A percentile compares a stretch with the other conserved stretches of the same genome.
Conservation (phyloP, 1,284 basidiomycete genomes). For the Phylloporus gajari region DNA sequence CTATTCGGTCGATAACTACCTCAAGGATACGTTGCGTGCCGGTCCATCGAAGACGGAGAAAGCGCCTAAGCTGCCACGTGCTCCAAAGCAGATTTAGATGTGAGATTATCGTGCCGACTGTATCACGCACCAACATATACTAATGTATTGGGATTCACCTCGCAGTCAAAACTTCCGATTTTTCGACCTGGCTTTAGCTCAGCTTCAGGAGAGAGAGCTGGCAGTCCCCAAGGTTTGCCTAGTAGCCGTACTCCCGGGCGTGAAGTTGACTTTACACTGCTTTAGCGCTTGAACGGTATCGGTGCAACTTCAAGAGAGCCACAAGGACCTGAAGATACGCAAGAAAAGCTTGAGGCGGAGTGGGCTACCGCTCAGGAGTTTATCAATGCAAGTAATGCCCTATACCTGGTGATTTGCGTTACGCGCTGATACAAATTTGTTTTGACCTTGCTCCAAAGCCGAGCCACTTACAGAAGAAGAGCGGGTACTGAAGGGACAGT, state of each 20-base stretch:
- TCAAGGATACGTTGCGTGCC: slow-evolving; percentile 90
- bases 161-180: slow-evolving; percentile 96
- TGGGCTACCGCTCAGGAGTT: slow-evolving; percentile 84
- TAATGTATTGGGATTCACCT: slow-evolving; percentile 2
- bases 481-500: slow-evolving; percentile 79
- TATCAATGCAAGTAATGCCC: slow-evolving; percentile 77
- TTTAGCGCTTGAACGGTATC: slow-evolving; percentile 77
- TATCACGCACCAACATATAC: not conserved
- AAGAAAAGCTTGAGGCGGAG: slow-evolving; percentile 88
- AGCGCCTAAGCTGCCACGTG: slow-evolving; percentile 83
- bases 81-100: slow-evolving; percentile 91
- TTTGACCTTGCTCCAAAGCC: slow-evolving; percentile 56
- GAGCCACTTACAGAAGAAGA: slow-evolving; percentile 91
- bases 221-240: slow-evolving; percentile 77
- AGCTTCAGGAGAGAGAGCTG: slow-evolving; percentile 89
- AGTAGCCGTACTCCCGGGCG: not conserved
- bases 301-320: slow-evolving; percentile 77
- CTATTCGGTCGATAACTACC: slow-evolving; percentile 94
- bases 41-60: slow-evolving; percentile 85
- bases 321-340: slow-evolving; percentile 77
- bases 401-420: not conserved
- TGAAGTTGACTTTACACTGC: not conserved
- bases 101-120: no score
- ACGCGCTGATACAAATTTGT: not conserved
- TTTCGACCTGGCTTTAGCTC: slow-evolving; percentile 85